Evolutionary conservation across 2,329 filamentous ascomycete species (phyloP).

Genomic region (Penicillium freii): DNA sequence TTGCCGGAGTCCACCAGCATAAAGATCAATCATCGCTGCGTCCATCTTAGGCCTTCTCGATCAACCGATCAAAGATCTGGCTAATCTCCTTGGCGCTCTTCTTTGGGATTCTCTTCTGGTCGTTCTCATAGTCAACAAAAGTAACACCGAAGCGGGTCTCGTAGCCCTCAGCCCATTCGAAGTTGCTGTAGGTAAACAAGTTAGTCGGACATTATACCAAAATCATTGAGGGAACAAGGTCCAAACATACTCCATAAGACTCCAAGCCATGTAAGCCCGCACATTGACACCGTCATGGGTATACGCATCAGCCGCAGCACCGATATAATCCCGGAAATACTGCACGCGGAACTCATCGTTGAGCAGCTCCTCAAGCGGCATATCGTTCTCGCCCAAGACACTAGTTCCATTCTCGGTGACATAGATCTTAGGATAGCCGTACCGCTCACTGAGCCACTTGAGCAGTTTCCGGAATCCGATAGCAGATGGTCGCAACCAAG

Average conservation of each 20-base stretch:
- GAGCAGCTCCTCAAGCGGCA: slow-evolving; percentile 67
- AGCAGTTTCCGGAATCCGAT: slow-evolving; percentile 74
- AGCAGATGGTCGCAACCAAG: slow-evolving; percentile 76
- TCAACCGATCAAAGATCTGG: slow-evolving; percentile 67
- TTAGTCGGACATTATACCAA: neutral
- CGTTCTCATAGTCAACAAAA: slow-evolving; percentile 76
- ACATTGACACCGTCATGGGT: slow-evolving; percentile 74
- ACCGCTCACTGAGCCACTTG: slow-evolving; percentile 74
- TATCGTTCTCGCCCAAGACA: slow-evolving; percentile 76
- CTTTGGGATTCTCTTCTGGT: slow-evolving; percentile 78
- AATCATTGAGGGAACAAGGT: neutral
- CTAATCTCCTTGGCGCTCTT: slow-evolving; percentile 74
- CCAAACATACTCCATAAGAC: slow-evolving; percentile 66
- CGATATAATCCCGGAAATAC: slow-evolving; percentile 76
- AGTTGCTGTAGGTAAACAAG: slow-evolving; percentile 56
- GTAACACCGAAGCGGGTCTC: slow-evolving; percentile 82
- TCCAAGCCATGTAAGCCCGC: slow-evolving; percentile 80
- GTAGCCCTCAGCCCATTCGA: slow-evolving; percentile 90
- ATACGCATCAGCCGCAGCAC: slow-evolving; percentile 71
- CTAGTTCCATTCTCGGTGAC: slow-evolving; percentile 88
- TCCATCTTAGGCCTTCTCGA: slow-evolving; percentile 56
- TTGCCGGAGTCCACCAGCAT: neutral
- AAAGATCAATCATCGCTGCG: neutral
- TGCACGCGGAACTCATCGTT: slow-evolving; percentile 77
- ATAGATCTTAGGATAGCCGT: slow-evolving; percentile 73